phyloP scores from a whole-genome alignment of 768 basidiomycete genomes.

The Botryobasidium botryosum region DNA sequence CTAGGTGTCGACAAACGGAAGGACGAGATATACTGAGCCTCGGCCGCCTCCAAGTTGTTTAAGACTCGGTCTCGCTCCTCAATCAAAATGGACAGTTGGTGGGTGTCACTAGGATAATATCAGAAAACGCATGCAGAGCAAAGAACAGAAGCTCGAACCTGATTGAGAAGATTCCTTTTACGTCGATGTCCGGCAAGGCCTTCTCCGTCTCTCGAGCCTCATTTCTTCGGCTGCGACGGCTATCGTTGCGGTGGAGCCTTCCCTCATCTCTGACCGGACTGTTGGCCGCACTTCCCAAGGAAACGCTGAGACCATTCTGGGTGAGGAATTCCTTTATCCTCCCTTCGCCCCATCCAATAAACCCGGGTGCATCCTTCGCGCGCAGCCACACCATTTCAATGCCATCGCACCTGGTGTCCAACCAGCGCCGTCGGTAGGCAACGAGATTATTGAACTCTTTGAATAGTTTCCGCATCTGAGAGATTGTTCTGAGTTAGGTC shows the following conservation, averaged over 20 bases:
- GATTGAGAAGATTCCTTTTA: slow-evolving; percentile 58
- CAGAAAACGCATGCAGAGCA: neutral
- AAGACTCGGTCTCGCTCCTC: slow-evolving; percentile 59
- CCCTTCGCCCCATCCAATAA: slow-evolving; percentile 57
- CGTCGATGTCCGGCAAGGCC: slow-evolving; percentile 38
- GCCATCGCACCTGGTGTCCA: slow-evolving; percentile 43
- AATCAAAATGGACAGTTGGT: slow-evolving; percentile 46
- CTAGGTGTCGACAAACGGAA: slow-evolving; percentile 60
- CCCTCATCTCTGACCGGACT: slow-evolving; percentile 17
- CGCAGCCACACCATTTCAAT: slow-evolving; percentile 66
- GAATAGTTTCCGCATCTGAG: slow-evolving; percentile 45
- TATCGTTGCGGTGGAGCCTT: slow-evolving; percentile 1
- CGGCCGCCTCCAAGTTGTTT: slow-evolving; percentile 67
- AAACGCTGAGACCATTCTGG: slow-evolving; percentile 40
- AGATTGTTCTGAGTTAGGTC: no score
- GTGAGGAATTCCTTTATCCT: slow-evolving; percentile 50
- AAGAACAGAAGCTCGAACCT: slow-evolving; percentile 30
- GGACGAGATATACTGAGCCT: slow-evolving; percentile 59
- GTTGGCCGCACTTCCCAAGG: slow-evolving; percentile 1
- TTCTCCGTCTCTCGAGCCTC: slow-evolving; percentile 21
- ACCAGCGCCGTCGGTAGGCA: slow-evolving; percentile 40
- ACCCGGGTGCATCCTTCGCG: slow-evolving; percentile 43
- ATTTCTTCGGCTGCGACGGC: neutral
- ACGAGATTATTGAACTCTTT: slow-evolving; percentile 43
- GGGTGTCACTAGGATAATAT: slow-evolving; percentile 50